phyloP scores from a whole-genome alignment of 164 flowering plant species.

The Saururus chinensis region DNA sequence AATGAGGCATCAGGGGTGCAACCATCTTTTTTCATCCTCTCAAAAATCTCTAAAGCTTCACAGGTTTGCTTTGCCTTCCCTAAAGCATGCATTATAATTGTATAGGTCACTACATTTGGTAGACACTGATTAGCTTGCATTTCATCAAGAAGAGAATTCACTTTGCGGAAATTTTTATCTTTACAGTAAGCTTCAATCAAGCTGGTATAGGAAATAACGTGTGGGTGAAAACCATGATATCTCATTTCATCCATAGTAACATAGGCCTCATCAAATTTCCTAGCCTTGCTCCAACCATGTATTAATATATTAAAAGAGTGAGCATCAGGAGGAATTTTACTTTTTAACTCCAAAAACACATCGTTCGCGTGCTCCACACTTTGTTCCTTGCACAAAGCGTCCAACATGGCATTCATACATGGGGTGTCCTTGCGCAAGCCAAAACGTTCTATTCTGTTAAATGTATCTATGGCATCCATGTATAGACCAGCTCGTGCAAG shows the following conservation, averaged over 20 bases:
- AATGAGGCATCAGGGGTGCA: slow-evolving; percentile 44
- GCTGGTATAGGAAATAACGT: slow-evolving; percentile 44
- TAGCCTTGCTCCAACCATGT: slow-evolving; percentile 52
- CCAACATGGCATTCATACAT: slow-evolving; percentile 41
- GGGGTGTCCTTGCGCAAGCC: slow-evolving; percentile 35
- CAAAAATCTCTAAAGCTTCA: slow-evolving; percentile 40
- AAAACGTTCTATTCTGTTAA: slow-evolving; percentile 28
- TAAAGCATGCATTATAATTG: slow-evolving; percentile 43
- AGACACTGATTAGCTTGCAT: slow-evolving; percentile 43
- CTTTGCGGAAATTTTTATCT: slow-evolving; percentile 50
- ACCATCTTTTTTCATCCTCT: slow-evolving; percentile 39
- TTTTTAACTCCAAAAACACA: slow-evolving; percentile 35
- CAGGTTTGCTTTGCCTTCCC: slow-evolving; percentile 47
- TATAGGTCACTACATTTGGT: slow-evolving; percentile 47
- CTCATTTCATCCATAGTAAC: slow-evolving; percentile 41
- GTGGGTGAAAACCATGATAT: slow-evolving; percentile 33
- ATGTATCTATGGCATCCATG: slow-evolving; percentile 35
- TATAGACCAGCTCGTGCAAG: slow-evolving; percentile 33
- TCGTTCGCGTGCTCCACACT: slow-evolving; percentile 39
- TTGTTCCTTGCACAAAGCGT: slow-evolving; percentile 43
- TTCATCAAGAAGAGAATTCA: slow-evolving; percentile 30
- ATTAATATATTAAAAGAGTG: slow-evolving; percentile 47
- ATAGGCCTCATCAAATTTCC: slow-evolving; percentile 34
- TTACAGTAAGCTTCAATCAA: slow-evolving; percentile 46
- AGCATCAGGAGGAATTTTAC: slow-evolving; percentile 23